Percentiles rank a stretch among this genome's conserved stretches.
phyloP scores from a whole-genome alignment of 2,329 filamentous ascomycete genomes.

The Fulvia fulva region DNA sequence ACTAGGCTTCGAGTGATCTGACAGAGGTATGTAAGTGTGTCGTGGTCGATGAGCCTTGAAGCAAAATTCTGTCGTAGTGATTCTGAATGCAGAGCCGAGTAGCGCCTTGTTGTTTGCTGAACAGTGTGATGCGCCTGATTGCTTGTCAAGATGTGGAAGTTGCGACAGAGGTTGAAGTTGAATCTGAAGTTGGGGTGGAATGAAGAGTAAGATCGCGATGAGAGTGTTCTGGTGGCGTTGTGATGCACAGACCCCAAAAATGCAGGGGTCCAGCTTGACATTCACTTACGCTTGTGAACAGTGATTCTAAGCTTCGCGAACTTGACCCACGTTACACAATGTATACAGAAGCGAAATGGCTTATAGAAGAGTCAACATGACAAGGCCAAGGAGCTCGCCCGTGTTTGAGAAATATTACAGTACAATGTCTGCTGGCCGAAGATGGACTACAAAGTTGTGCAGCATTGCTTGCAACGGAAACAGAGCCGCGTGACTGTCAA shows the following conservation, averaged over 20 bases:
- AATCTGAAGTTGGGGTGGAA: not conserved
- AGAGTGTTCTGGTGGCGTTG: not conserved
- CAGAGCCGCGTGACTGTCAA: not conserved
- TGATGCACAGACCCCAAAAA: not conserved
- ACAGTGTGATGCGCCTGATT: not conserved
- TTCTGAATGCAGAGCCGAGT: not conserved
- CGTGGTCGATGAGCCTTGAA: not conserved
- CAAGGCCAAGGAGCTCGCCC: too few species aligned
- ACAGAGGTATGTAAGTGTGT: not conserved
- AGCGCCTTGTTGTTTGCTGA: not conserved
- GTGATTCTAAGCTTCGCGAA: not conserved
- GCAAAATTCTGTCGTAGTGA: not conserved
- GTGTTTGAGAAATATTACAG: too few species aligned
- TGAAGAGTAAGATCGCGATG: not conserved
- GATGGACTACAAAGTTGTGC: not conserved
- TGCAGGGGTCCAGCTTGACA: not conserved
- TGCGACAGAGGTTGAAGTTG: not conserved
- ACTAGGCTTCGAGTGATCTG: not conserved
- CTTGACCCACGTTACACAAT: not conserved
- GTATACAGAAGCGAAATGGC: too few species aligned
- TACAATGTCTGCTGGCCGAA: too few species aligned
- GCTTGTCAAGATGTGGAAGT: not conserved
- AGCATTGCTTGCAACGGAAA: not conserved
- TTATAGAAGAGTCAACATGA: too few species aligned
- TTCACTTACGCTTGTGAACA: not conserved